Evolutionary conservation across 2,329 filamentous ascomycete genomes (phyloP).

Genomic region (Xylaria digitata): DNA sequence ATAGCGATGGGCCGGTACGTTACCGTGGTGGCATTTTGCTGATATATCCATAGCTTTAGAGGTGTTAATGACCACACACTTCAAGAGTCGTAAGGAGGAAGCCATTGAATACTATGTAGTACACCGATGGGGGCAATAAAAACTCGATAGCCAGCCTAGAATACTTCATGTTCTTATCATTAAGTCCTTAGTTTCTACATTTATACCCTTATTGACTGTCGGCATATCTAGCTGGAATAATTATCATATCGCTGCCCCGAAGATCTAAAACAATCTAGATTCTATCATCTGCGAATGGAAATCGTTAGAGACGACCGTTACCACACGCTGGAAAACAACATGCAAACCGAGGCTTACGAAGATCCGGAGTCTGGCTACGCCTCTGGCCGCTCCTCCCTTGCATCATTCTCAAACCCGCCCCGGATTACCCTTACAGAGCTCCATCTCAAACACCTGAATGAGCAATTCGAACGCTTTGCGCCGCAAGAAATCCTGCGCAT

Average conservation of each 20-base stretch:
- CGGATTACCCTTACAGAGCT: slow-evolving; percentile 86
- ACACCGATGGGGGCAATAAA: background rate
- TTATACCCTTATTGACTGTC: background rate
- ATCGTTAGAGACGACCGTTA: no score
- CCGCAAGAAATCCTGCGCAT: slow-evolving; percentile 93
- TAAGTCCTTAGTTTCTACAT: background rate
- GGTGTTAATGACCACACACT: background rate
- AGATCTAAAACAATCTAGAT: background rate
- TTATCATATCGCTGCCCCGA: background rate
- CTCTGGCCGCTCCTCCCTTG: slow-evolving; percentile 58
- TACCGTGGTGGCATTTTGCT: background rate
- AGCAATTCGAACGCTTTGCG: slow-evolving; percentile 85
- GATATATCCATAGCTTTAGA: background rate
- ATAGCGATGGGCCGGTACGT: background rate
- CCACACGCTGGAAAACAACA: background rate
- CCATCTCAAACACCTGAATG: slow-evolving; percentile 91
- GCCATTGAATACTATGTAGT: background rate
- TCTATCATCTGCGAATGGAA: no score
- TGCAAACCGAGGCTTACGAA: background rate
- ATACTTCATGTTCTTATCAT: background rate
- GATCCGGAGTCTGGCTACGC: slow-evolving; percentile 8
- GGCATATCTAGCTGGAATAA: background rate
- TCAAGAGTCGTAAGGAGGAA: background rate
- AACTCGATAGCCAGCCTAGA: background rate
- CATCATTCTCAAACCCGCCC: slow-evolving; percentile 67